Conservation (phyloP, 1,139 yeast genomes). For the Saccharomyces hybrid region DNA sequence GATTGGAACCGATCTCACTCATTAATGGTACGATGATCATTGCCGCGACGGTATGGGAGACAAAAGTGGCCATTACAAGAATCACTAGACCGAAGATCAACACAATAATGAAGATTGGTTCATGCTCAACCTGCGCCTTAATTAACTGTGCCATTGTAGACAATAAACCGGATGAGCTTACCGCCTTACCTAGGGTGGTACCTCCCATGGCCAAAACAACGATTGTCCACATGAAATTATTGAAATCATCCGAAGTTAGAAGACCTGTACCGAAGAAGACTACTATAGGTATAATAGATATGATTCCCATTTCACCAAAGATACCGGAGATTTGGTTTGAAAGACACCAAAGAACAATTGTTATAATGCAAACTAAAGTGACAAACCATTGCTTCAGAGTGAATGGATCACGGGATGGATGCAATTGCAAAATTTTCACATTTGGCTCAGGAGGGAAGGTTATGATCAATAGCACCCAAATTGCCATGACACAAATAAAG, state of each 20-base stretch:
- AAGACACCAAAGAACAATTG: slow-evolving; percentile 82
- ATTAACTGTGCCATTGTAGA: slow-evolving; percentile 67
- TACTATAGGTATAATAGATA: slow-evolving; percentile 77
- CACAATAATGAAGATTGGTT: slow-evolving; percentile 60
- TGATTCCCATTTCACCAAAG: slow-evolving; percentile 85
- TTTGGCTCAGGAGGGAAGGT: slow-evolving; percentile 57
- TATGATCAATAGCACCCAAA: slow-evolving; percentile 64
- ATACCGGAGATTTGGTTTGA: slow-evolving; percentile 58
- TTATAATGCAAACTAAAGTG: slow-evolving; percentile 51
- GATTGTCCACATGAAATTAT: slow-evolving; percentile 90
- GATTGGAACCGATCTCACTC: slow-evolving; percentile 70
- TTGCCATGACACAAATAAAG: slow-evolving; percentile 48
- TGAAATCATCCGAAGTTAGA: slow-evolving; percentile 76
- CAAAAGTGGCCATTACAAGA: slow-evolving; percentile 82
- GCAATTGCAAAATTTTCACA: slow-evolving; percentile 48
- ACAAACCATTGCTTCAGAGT: slow-evolving; percentile 69
- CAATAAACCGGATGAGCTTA: slow-evolving; percentile 76
- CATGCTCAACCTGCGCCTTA: slow-evolving; percentile 50
- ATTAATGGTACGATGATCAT: slow-evolving; percentile 82
- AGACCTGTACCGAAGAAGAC: slow-evolving; percentile 83
- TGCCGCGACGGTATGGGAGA: slow-evolving; percentile 94
- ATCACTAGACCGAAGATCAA: slow-evolving; percentile 72
- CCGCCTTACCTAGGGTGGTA: slow-evolving; percentile 85
- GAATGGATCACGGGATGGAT: slow-evolving; percentile 59
- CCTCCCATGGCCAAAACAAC: slow-evolving; percentile 96